Percentiles rank a stretch among this genome's conserved stretches.
Conservation (phyloP, 768 basidiomycete species). For the Pulveroboletus sp. region DNA sequence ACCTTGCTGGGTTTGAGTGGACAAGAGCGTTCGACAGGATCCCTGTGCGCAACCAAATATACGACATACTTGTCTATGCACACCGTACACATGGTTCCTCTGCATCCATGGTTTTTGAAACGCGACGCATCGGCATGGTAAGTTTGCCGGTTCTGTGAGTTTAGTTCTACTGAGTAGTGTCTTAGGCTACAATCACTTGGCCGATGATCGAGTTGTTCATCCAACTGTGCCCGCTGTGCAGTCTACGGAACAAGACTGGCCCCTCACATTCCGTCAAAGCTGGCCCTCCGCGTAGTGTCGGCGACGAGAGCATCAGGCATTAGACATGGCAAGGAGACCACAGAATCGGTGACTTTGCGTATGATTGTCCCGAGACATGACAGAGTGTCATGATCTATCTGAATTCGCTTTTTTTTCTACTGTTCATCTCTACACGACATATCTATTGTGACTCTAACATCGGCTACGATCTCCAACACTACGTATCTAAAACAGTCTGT, state of each 20-base stretch:
- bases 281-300: conserved; percentile 11
- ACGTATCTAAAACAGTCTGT: conserved; percentile 4
- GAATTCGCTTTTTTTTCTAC: conserved; percentile 7
- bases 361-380: background rate
- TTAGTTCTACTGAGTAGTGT: conserved; percentile 3
- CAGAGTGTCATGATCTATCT: background rate
- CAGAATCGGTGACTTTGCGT: background rate
- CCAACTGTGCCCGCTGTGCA: conserved; percentile 54
- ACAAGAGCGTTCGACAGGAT: conserved; percentile 51
- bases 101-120: conserved; percentile 50
- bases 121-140: conserved; percentile 56
- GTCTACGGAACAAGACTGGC: conserved; percentile 36
- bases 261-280: conserved; percentile 18
- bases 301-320: conserved; percentile 22
- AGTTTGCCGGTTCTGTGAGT: conserved; percentile 23
- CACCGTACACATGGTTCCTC: conserved; percentile 57
- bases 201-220: conserved; percentile 69
- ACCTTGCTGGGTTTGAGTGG: conserved; percentile 30
- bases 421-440: conserved; percentile 10
- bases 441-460: conserved; percentile 9
- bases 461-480: conserved; percentile 6
- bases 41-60: conserved; percentile 63
- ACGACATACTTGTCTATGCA: conserved; percentile 62
- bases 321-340: background rate
- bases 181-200: conserved; percentile 67